These are phyloP conservation scores for Remersonia thermophila DNA, from an alignment of 2,329 filamentous ascomycete species.

Conservation along the genomic window DNA sequence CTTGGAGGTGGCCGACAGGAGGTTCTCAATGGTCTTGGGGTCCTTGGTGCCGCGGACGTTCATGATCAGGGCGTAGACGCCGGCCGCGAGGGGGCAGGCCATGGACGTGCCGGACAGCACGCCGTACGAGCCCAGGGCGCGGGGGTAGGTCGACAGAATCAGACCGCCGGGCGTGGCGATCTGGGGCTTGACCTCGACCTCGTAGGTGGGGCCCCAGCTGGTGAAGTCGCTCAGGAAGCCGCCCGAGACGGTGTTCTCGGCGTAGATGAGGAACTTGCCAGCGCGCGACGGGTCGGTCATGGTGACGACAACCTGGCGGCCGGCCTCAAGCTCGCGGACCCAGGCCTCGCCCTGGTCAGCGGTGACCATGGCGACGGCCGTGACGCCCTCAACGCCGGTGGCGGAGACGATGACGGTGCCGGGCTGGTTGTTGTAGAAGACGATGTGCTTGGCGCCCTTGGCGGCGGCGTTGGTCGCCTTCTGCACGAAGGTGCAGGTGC, in stretches of 20 bases:
- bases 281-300: conserved; percentile 31
- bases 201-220: conserved; percentile 50
- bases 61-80: conserved; percentile 40
- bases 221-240: conserved; percentile 42
- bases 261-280: conserved; percentile 22
- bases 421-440: conserved; percentile 46
- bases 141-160: conserved; percentile 40
- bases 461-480: conserved; percentile 42
- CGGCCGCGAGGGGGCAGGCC: conserved; percentile 38
- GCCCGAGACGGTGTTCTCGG: conserved; percentile 31
- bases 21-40: conserved; percentile 35
- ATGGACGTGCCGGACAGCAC: conserved; percentile 43
- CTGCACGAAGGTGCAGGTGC: conserved; percentile 41
- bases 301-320: conserved; percentile 30
- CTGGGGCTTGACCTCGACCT: conserved; percentile 40
- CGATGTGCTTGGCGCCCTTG: conserved; percentile 46
- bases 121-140: conserved; percentile 29
- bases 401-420: conserved; percentile 26
- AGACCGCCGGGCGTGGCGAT: conserved; percentile 34
- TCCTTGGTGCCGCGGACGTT: conserved; percentile 39
- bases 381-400: conserved; percentile 20
- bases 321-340: conserved; percentile 30
- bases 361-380: conserved; percentile 30
- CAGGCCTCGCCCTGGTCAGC: conserved; percentile 30
- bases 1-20: conserved; percentile 37